phyloP scores from a whole-genome alignment of 2,329 filamentous ascomycete species.

The Pseudogymnoascus verrucosus region DNA sequence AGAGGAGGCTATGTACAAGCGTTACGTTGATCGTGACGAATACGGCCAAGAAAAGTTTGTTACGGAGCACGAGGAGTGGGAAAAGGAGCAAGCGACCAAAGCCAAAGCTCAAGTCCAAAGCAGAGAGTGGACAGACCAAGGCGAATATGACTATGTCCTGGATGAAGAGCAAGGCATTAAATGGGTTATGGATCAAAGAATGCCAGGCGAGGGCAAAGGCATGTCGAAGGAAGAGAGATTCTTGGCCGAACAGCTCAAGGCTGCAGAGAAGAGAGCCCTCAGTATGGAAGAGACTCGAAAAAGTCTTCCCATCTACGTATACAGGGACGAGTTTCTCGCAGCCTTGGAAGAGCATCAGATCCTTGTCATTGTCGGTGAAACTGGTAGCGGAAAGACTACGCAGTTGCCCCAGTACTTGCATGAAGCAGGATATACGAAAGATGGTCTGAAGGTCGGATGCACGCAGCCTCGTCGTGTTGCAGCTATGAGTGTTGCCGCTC shows the following conservation, averaged over 20 bases:
- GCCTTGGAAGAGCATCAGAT: conserved; percentile 82
- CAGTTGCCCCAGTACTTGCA: conserved; percentile 91
- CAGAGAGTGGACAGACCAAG: conserved; percentile 66
- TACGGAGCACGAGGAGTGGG: conserved; percentile 95
- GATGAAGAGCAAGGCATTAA: conserved; percentile 84
- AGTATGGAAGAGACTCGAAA: conserved; percentile 89
- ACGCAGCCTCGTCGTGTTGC: conserved; percentile 93
- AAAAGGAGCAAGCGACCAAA: conserved; percentile 78
- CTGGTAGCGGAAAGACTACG: conserved; percentile 91
- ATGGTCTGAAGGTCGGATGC: conserved; percentile 77
- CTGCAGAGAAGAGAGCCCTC: conserved; percentile 77
- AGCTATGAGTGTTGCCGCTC: conserved; percentile 93
- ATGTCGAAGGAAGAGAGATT: conserved; percentile 72
- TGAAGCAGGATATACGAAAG: conserved; percentile 82
- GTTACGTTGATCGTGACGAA: conserved; percentile 81
- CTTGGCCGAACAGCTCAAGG: conserved; percentile 73
- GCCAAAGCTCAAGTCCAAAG: conserved; percentile 78
- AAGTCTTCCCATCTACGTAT: conserved; percentile 81
- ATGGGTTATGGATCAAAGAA: conserved; percentile 67
- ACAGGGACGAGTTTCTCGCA: conserved; percentile 76
- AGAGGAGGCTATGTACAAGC: conserved; percentile 80
- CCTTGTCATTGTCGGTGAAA: conserved; percentile 88
- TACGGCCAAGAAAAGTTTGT: conserved; percentile 82
- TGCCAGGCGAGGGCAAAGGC: conserved; percentile 63
- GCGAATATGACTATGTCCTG: conserved; percentile 87